Percentiles rank a stretch among this genome's conserved stretches.
phyloP scores from a whole-genome alignment of 176 grass and related monocot genomes.

The Lolium perenne region DNA sequence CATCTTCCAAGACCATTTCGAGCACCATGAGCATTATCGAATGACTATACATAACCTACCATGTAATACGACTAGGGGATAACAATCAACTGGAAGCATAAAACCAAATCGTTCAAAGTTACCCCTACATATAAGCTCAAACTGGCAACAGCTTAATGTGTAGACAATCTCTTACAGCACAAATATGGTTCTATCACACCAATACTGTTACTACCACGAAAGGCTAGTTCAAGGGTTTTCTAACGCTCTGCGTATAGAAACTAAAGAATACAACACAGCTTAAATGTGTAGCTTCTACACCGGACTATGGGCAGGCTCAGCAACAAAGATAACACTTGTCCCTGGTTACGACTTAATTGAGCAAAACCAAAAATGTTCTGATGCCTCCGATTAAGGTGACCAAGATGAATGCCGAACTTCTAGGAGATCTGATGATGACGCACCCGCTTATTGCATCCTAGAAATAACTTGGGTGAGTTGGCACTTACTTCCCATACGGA shows the following conservation, averaged over 20 bases:
- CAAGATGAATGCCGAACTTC: constrained; percentile 35
- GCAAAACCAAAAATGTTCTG: constrained; percentile 32
- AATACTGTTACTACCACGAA: constrained; percentile 42
- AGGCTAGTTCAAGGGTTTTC: constrained; percentile 42
- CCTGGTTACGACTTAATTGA: background rate
- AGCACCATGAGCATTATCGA: background rate
- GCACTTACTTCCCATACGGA: constrained; percentile 70
- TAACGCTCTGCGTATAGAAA: constrained; percentile 46
- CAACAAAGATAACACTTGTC: constrained; percentile 43
- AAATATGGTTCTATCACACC: constrained; percentile 47
- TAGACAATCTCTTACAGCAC: constrained; percentile 40
- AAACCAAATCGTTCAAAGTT: constrained; percentile 25
- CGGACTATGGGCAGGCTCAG: constrained; percentile 38
- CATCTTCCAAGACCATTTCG: background rate
- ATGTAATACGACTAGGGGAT: background rate
- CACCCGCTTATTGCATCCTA: constrained; percentile 17
- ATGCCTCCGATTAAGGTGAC: constrained; percentile 36
- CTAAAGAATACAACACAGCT: constrained; percentile 58
- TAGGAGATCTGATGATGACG: constrained; percentile 16
- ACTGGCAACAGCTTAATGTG: constrained; percentile 16
- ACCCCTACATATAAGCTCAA: constrained; percentile 42
- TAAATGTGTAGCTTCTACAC: constrained; percentile 47
- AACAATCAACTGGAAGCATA: background rate
- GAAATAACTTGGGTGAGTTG: background rate
- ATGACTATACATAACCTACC: background rate